Evolutionary conservation across 73 alveolate genomes (phyloP), one percentile per base, ranked within the genome.

Genomic region (Halteria grandinella): DNA sequence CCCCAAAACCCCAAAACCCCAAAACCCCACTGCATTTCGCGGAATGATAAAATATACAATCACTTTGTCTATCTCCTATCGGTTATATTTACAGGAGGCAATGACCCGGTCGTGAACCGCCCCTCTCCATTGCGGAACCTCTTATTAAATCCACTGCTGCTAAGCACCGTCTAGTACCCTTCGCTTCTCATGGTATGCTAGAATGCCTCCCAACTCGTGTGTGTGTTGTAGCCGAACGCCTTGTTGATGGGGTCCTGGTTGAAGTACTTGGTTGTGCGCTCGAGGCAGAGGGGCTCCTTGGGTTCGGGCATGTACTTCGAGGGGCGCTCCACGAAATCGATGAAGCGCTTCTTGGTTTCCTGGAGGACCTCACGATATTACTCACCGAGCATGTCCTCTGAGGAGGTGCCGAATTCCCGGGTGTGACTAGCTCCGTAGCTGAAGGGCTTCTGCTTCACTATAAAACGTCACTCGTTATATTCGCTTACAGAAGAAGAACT

Each of bases 141-240:
- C n/a, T n/a, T n/a, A n/a, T n/a, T n/a, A n/a, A n/a, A n/a, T n/a
- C n/a, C n/a, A 23, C 54, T 10, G 17, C 80, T 66, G 25, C 29
- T 20, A 23, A 66, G 40, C 39, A 66, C 80, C 14, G 51, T 51
- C 12, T 8, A 7, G 21, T 66, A 66, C 10, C 25, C 1, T 15
- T 54, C 69, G 6, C 69, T 11, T 10, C 41, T 0, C 7, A 66
- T 66, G 20, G 55, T 34, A 8, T 73, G 52, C 41, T 82, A 57
- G 32, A 82, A 82, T 17, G 72, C 41, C 52, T 82, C 91, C 91
- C 91, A 82, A 20, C 83, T 52, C 12, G 91, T 82, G 36, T 82
- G 91, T 15, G 86, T 49, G 0, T 64, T 28, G 52, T 40, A 33
- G 21, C 91, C 91, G 36, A 82, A 82, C 18, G 27, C 49, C 27